A percentile compares a stretch with the other conserved stretches of the same genome.
Evolutionary conservation across 441 rosid species (phyloP).

Genomic region (Biscutella auriculata): DNA sequence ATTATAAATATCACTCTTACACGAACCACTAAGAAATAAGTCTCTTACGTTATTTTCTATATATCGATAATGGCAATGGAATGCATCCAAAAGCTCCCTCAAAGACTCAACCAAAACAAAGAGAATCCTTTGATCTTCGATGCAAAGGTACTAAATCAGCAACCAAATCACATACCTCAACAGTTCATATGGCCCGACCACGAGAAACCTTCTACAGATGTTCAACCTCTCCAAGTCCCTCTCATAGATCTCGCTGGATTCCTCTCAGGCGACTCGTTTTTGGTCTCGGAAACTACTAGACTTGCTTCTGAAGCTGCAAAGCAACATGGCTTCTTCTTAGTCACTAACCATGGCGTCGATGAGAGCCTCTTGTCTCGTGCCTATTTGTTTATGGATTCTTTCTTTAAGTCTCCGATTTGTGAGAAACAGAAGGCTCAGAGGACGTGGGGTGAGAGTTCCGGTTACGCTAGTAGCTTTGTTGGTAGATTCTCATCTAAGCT

Average conservation of each 20-base stretch:
- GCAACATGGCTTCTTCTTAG: slow-evolving; percentile 41
- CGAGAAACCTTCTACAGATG: slow-evolving; percentile 31
- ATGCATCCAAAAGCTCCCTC: slow-evolving; percentile 16
- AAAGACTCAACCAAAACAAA: slow-evolving; percentile 2
- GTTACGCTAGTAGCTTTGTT: slow-evolving; percentile 49
- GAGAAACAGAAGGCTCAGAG: slow-evolving; percentile 43
- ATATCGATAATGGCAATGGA: slow-evolving; percentile 15
- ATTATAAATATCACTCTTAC: too few relatives aligned
- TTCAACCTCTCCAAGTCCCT: slow-evolving; percentile 34
- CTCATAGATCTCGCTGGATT: slow-evolving; percentile 30
- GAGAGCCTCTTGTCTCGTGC: slow-evolving; percentile 24
- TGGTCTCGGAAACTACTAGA: slow-evolving; percentile 18
- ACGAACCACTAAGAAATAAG: too few relatives aligned
- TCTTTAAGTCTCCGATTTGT: slow-evolving; percentile 26
- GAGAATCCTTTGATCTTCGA: slow-evolving; percentile 26
- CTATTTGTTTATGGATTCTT: slow-evolving; percentile 25
- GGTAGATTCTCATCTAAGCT: slow-evolving; percentile 45
- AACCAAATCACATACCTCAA: slow-evolving; percentile 29
- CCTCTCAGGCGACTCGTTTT: slow-evolving; percentile 30
- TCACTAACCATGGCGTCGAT: slow-evolving; percentile 43
- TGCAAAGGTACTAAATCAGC: slow-evolving; percentile 21
- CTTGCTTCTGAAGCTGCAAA: slow-evolving; percentile 35
- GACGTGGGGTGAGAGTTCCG: slow-evolving; percentile 31
- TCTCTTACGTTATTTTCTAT: background rate
- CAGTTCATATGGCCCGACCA: slow-evolving; percentile 51